Base-by-base conservation (phyloP, 2,329 filamentous ascomycete genomes). In the Clarireedia sp. region DNA sequence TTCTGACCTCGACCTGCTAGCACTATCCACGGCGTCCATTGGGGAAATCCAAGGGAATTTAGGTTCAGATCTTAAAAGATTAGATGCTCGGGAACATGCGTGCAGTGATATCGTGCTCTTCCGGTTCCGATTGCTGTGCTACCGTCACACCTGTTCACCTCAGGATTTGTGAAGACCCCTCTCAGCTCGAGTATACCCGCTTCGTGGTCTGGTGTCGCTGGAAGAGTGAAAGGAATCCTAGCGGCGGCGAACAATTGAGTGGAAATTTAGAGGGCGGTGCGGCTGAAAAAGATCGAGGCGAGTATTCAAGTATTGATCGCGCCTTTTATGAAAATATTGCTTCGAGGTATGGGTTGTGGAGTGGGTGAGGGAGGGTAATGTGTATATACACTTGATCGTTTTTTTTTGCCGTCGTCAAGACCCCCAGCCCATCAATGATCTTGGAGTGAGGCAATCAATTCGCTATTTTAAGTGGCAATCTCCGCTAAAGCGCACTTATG, bases 1-100 rank as follows among this genome's bases (percentile, higher is more conserved):
- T n/a, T 71, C 72, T 59, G 59, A 75, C 73, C 71, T 75, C 67
- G 72, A 72, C 67, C 73, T 72, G 56, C 61, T 68, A 55, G 65
- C 59, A 40, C 60, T 61, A 59, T 75, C 72, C 60, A 73, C 59
- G 29, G 69, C 64, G 62, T 75, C 74, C 74, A 75, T 76, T 57
- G 46, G 60, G 48, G 59, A 56, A 56, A 60, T 56, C 54, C 53
- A 47, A 55, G 59, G 49, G 45, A 48, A 54, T 56, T 36, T 59
- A 54, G 49, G 51, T 49, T 58, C 48, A 59, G 52, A 56, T 56
- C 54, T 52, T 29, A 56, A 45, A 26, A 56, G 54, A 55, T 62
- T 56, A 50, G 59, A 61, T 53, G 56, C 55, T 62, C 61, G 62
- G 64, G 58, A 65, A 60, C 60, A 60, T 64, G 64, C 67, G 64